Conservation (phyloP, 2,329 filamentous ascomycete species). For the Chrysosporium keratinophilum region DNA sequence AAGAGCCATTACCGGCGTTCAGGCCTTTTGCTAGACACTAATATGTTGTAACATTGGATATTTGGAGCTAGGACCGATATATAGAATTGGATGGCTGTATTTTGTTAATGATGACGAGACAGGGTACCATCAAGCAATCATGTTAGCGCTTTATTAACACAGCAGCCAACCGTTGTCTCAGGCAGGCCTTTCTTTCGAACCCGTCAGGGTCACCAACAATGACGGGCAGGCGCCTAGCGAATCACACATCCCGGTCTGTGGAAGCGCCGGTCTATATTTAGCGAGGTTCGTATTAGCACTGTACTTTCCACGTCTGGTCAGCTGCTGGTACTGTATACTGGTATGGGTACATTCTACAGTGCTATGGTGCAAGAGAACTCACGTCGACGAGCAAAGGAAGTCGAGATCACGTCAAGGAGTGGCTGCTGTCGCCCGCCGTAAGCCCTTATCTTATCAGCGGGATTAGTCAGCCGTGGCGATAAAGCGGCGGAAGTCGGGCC, state of each 20-base stretch:
- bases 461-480: conserved; percentile 6
- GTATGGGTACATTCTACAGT: too few relatives aligned
- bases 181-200: neutral
- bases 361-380: neutral
- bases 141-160: too few relatives aligned
- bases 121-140: too few relatives aligned
- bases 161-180: too few relatives aligned
- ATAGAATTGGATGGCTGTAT: too few relatives aligned
- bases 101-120: too few relatives aligned
- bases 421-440: neutral
- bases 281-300: neutral
- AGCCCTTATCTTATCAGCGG: conserved; percentile 2
- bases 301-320: neutral
- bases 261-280: neutral
- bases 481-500: neutral
- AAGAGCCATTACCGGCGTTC: conserved; percentile 60
- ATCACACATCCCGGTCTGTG: neutral
- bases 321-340: too few relatives aligned
- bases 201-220: neutral
- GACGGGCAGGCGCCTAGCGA: neutral
- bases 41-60: neutral
- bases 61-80: too few relatives aligned
- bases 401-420: neutral
- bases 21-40: conserved; percentile 57
- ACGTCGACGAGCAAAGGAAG: neutral